Evolutionary conservation across 2,329 filamentous ascomycete species (phyloP), one percentile per base, ranked within the genome.

Genomic region (Blastomyces gilchristii): DNA sequence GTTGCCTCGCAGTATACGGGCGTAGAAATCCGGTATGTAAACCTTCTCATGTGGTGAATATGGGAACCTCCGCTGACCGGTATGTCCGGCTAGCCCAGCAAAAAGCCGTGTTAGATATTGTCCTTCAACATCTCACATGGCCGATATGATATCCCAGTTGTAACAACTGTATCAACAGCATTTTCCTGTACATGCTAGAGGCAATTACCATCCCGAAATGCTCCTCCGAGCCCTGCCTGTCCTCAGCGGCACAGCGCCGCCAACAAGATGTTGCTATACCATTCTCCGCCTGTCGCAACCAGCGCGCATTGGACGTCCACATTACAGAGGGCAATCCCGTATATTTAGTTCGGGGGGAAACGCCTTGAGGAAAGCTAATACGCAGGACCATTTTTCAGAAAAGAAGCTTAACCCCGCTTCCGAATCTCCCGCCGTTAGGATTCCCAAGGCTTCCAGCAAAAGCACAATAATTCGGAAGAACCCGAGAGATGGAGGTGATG

Each of bases 141-240:
- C 37, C 43, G 31, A 31, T 9, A 59, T 59, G 58, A 37, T 49
- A 18, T 47, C 16, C 41, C 28, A 37, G 39, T 49, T 41, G 39
- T 28, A 58, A 3, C 34, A 31, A 22, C n/a, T 58, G 45, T 28
- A 45, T 28, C 39, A 11, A 31, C 39, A 43, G 11, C 45, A 58
- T 28, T 43, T 41, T 22, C 3, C 37, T 58, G 16, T 31, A 39
- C n/a, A 58, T 18, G 31, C 22, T 3, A 41, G 28, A 28, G 12
- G 34, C 37, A 58, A 22, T 37, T n/a, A 28, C 22, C 16, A 11
- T 2, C 5, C 31, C 43, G 43, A 59, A 63, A 77, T 77, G 75
- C 71, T 77, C 68, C 71, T 72, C 67, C 71, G 72, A 71, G 72
- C 73, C 63, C 71, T 70, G 49, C 72, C 72, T 65, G 69, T 71